These are phyloP conservation scores for Breynia disticha DNA, from an alignment of 441 rosid species.

Conservation along the genomic window DNA sequence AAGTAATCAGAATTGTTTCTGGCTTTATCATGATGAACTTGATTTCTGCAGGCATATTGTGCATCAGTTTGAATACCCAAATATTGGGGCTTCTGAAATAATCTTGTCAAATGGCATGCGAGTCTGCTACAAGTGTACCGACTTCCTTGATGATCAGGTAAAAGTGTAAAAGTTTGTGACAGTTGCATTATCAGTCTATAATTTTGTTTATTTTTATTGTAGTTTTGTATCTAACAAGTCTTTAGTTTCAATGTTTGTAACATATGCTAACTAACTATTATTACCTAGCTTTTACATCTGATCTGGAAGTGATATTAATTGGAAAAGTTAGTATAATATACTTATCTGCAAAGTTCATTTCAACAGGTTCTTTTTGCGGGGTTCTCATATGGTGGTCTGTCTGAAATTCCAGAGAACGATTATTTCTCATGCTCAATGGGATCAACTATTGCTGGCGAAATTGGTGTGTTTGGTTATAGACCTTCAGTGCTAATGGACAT, in stretches of 20 bases:
- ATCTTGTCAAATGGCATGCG: slow-evolving; percentile 86
- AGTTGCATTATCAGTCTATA: neutral
- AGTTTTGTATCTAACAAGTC: no score
- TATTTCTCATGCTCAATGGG: slow-evolving; percentile 91
- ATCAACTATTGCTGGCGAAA: slow-evolving; percentile 93
- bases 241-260: no score
- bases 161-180: slow-evolving; percentile 17
- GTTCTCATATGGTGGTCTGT: slow-evolving; percentile 89
- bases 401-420: slow-evolving; percentile 82
- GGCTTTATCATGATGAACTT: no score
- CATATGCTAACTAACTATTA: no score
- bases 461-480: slow-evolving; percentile 83
- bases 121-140: slow-evolving; percentile 78
- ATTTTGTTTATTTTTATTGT: no score
- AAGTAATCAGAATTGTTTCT: no score
- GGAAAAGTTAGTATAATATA: no score
- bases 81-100: slow-evolving; percentile 74
- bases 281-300: no score
- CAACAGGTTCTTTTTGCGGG: slow-evolving; percentile 87
- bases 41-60: slow-evolving; percentile 42
- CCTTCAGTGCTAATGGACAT: slow-evolving; percentile 83
- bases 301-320: no score
- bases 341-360: slow-evolving; percentile 12
- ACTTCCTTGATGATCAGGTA: slow-evolving; percentile 96
- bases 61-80: slow-evolving; percentile 56